A percentile compares a stretch with the other conserved stretches of the same genome.
phyloP scores from a whole-genome alignment of 148 eudicot genomes.

The Rhododendron simsii region DNA sequence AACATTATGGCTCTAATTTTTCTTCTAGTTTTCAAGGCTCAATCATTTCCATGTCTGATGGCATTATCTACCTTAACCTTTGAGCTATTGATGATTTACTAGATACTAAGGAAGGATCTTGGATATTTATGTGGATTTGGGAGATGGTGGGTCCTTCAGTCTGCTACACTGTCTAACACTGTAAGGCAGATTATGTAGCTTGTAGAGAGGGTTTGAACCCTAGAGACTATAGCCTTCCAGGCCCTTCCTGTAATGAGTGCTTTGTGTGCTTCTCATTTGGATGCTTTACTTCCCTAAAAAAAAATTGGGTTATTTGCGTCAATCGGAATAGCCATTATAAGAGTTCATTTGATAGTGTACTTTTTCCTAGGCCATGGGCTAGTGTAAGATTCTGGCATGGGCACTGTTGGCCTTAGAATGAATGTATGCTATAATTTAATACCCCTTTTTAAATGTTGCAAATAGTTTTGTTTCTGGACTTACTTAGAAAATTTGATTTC shows the following conservation, averaged over 20 bases:
- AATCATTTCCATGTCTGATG: not conserved
- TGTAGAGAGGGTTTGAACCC: not conserved
- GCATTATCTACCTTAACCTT: not conserved
- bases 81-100: not conserved
- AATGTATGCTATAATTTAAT: not conserved
- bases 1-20: not conserved
- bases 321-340: not conserved
- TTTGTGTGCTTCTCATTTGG: not conserved
- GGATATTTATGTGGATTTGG: not conserved
- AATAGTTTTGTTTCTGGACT: not conserved
- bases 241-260: not conserved
- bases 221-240: not conserved
- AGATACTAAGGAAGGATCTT: not conserved
- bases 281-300: not conserved
- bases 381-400: not conserved
- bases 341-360: not conserved
- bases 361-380: not conserved
- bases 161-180: not conserved
- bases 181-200: not conserved
- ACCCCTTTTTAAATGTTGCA: not conserved
- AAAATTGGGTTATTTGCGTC: not conserved
- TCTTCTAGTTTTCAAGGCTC: not conserved
- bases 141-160: not conserved
- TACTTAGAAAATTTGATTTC: not conserved
- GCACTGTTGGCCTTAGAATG: not conserved